Evolutionary conservation across 495 filamentous ascomycete species (phyloP).

Genomic region (Talaromyces thailandensis): DNA sequence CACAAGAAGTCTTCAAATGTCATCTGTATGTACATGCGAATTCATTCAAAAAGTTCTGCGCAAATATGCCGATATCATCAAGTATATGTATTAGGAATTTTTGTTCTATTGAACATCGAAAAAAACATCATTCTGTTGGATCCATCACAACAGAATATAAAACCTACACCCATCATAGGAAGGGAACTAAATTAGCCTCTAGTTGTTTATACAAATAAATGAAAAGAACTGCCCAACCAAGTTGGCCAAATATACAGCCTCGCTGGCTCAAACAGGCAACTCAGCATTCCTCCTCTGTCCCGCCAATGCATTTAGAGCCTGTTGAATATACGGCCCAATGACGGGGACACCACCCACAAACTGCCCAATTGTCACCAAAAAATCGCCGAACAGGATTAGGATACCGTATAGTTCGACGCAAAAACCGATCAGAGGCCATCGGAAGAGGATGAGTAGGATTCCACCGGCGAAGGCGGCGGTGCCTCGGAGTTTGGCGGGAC

Average conservation of each 20-base stretch:
- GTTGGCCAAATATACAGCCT: not conserved
- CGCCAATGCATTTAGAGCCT: slow-evolving; percentile 53
- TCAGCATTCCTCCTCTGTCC: slow-evolving; percentile 62
- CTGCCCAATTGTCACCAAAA: slow-evolving; percentile 81
- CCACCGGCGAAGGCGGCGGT: slow-evolving; percentile 84
- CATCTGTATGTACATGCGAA: too few relatives aligned
- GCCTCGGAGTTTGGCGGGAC: slow-evolving; percentile 83
- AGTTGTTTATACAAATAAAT: not conserved
- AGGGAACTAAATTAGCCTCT: not conserved
- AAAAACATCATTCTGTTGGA: not conserved
- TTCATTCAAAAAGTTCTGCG: too few relatives aligned
- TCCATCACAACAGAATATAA: slow-evolving; percentile 3
- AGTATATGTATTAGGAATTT: not conserved
- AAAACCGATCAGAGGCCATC: slow-evolving; percentile 87
- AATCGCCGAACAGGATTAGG: slow-evolving; percentile 89
- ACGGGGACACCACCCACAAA: slow-evolving; percentile 82
- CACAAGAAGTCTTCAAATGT: too few relatives aligned
- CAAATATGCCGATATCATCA: not conserved
- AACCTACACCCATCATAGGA: not conserved
- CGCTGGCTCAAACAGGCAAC: slow-evolving; percentile 52
- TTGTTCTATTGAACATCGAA: not conserved
- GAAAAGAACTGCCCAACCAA: not conserved
- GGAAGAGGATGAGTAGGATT: slow-evolving; percentile 72
- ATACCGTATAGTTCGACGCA: slow-evolving; percentile 87
- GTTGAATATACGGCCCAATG: slow-evolving; percentile 72